Base-by-base conservation (phyloP, 148 eudicot species). In the Amaranthus hypochondriacus region DNA sequence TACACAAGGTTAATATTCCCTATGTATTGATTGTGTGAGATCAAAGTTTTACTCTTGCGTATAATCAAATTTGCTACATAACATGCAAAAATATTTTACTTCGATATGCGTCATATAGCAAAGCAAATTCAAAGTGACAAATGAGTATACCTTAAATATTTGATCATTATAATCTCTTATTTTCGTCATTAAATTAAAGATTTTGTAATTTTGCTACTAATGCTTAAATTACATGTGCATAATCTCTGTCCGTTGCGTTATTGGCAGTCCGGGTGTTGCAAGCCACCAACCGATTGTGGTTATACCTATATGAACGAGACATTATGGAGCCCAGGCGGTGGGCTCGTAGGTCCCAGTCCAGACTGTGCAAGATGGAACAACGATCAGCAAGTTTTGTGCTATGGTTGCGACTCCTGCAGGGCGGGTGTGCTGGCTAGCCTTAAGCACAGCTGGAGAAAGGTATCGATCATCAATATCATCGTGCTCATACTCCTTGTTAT, bases 251-350 rank as follows among this genome's bases (percentile, higher is more conserved):
- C 9, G 10, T 57, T 74, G 68, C 56, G 11, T 49, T 53, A 12
- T 21, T 11, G 75, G 66, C 69, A 95, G 98, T 95, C 98, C 3
- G 98, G 98, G 50, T 95, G 98, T 57, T 95, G 98, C 90, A 95
- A 95, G 82, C 98, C 98, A 2, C 98, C 96, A 2, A 88, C 98
- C 55, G 92, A 89, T 11, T 95, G 98, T 56, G 97, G 96, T 2
- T 92, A 56, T 57, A 47, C 48, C 5, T 95, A 95, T 7, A 74
- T 69, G 49, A 95, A 95, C 57, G 98, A 95, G 85, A 92, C 97
- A 0, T 9, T 71, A 2, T 95, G 98, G 98, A 78, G 4, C 28
- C 56, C 83, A 2, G 96, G 84, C 47, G 85, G 79, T 0, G 93
- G 92, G 58, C 77, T 78, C 1, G 56, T 28, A 1, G 90, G 87